Base-by-base conservation (phyloP, 371 early-diverging fungal species). In the Mucor circinelloides region DNA sequence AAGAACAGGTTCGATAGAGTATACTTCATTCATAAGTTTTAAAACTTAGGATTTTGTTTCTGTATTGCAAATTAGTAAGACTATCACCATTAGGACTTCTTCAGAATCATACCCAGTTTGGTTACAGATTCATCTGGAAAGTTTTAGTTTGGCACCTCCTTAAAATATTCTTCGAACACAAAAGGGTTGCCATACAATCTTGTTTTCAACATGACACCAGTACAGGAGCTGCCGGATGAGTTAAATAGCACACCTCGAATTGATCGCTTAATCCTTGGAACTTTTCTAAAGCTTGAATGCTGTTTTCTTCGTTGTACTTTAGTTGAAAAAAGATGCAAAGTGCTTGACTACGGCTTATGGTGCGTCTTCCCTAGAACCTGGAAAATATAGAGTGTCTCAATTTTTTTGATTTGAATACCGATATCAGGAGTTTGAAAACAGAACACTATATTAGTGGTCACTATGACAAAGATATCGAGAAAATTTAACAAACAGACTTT, bases 231-330 rank as follows among this genome's bases (percentile, higher is more conserved):
- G 57, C 25, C 44, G 44, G 44, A 44, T 44, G 12, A 40, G 40
- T 40, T 40, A 40, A 12, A 40, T 40, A 40, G 63, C 40, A 66
- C 59, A 58, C 66, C 25, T 66, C 60, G n/a, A 25, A 40, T 58
- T 65, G 32, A 67, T 67, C 67, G 61, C 61, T 67, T 44, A 67
- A 60, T 56, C 61, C 56, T 30, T 67, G 61, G 30, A 67, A 61
- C 56, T 67, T 67, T 67, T 67, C 67, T 67, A 60, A 61, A 67
- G 60, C 67, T 61, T 67, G 34, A 67, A 56, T n/a, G 30, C 30
- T 56, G 62, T 67, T 67, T 67, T 67, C 67, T 67, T 67, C 48
- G 46, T 67, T 67, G 61, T 61, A 61, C 67, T 67, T 61, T 67
- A 67, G 57, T 57, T 67, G 67, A 56, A n/a, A 61, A 46, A 32